A percentile compares a stretch with the other conserved stretches of the same genome.
Evolutionary conservation across 1,284 basidiomycete genomes (phyloP).

Genomic region (Apiotrichum domesticum): DNA sequence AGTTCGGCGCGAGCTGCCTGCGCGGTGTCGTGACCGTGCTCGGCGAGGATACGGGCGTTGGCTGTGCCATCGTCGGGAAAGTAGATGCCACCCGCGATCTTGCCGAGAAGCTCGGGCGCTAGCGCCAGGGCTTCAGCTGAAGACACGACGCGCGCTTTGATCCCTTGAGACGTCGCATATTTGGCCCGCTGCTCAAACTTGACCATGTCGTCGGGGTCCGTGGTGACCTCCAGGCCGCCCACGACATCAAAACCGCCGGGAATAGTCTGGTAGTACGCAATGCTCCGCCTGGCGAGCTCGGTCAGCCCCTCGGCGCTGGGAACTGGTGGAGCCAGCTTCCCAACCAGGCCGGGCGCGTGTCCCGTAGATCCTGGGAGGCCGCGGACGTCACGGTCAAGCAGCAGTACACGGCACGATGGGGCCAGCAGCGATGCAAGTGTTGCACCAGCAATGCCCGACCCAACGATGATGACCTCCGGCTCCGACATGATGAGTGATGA

Average conservation of each 20-base stretch:
- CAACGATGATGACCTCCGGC: conserved; percentile 27
- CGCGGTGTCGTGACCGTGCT: conserved; percentile 14
- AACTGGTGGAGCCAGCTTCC: too few relatives aligned
- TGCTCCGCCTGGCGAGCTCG: conserved; percentile 20
- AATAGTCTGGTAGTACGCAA: conserved; percentile 14
- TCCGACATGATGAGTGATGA: background rate
- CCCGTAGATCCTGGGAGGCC: conserved; percentile 26
- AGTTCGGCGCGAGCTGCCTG: conserved; percentile 9
- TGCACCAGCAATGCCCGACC: conserved; percentile 29
- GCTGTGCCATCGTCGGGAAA: conserved; percentile 24
- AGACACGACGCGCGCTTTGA: conserved; percentile 9
- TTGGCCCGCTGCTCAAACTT: conserved; percentile 1
- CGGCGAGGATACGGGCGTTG: conserved; percentile 15
- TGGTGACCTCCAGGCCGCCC: conserved; percentile 21
- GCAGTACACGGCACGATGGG: conserved; percentile 49
- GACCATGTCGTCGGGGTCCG: background rate
- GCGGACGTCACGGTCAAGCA: conserved; percentile 42
- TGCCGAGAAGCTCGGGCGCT: conserved; percentile 14
- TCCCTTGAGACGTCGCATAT: conserved; percentile 7
- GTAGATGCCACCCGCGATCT: conserved; percentile 2
- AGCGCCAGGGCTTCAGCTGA: conserved; percentile 7
- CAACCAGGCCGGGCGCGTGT: conserved; percentile 5
- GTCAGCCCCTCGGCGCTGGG: conserved; percentile 9
- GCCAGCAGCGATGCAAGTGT: conserved; percentile 44
- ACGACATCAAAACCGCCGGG: conserved; percentile 19